A percentile compares a stretch with the other conserved stretches of the same genome.
Evolutionary conservation across 2,329 filamentous ascomycete genomes (phyloP).

Genomic region (Exserohilum rostratum): DNA sequence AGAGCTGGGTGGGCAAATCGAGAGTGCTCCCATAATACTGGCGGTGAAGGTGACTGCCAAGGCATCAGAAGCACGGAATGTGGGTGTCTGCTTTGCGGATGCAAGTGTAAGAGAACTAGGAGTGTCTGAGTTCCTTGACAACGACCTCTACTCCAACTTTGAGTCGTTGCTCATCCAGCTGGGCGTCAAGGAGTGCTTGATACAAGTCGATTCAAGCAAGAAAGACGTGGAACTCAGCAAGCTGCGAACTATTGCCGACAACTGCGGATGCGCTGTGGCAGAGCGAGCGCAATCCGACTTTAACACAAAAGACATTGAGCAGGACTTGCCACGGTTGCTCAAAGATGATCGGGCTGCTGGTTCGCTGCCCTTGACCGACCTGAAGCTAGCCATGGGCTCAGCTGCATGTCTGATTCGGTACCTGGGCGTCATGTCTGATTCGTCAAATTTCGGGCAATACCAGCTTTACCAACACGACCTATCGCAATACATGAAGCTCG

Average conservation of each 20-base stretch:
- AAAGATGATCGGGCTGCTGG: conserved; percentile 82
- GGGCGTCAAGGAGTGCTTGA: conserved; percentile 88
- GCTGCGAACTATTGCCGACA: conserved; percentile 85
- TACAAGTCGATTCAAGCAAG: conserved; percentile 77
- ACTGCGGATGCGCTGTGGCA: conserved; percentile 86
- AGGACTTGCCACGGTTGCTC: conserved; percentile 85
- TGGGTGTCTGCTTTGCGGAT: conserved; percentile 97
- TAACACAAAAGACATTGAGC: conserved; percentile 88
- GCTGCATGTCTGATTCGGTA: conserved; percentile 95
- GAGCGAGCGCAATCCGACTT: conserved; percentile 81
- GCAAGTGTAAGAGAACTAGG: conserved; percentile 94
- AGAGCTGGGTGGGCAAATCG: conserved; percentile 83
- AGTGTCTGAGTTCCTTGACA: conserved; percentile 98
- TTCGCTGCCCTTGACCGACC: conserved; percentile 83
- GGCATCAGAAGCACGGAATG: conserved; percentile 79
- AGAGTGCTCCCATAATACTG: conserved; percentile 90
- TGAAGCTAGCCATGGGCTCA: conserved; percentile 95
- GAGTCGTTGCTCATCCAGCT: conserved; percentile 95
- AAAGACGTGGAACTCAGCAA: conserved; percentile 91
- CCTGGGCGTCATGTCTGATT: conserved; percentile 84
- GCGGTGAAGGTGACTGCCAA: conserved; percentile 93
- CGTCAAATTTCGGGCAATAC: conserved; percentile 96
- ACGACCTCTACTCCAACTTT: conserved; percentile 97
- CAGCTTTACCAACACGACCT: conserved; percentile 97
- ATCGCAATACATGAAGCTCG: conserved; percentile 97